Evolutionary conservation across 768 basidiomycete species (phyloP), one percentile per base, ranked within the genome.

Genomic region (Termitomyces sp.): DNA sequence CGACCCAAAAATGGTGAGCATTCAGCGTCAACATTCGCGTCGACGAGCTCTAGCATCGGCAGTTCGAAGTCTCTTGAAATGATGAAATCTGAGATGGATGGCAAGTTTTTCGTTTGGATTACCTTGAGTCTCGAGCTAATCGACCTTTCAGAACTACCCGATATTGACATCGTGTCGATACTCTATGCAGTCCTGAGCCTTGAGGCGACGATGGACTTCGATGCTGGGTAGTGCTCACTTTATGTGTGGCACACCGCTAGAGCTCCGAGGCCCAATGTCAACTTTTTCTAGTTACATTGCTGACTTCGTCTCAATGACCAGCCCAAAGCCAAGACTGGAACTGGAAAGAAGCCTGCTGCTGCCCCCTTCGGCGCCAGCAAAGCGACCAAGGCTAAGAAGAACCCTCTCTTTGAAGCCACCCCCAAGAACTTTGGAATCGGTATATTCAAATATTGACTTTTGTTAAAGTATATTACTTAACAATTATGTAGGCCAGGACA

Each of bases 361-460:
- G 89, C 92, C 14, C 91, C 92, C 45, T 87, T 86, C 66, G 88
- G 89, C 70, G 86, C 87, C 66, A 82, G 81, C 81, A 92, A 92
- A 77, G 61, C 78, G 35, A 71, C 80, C 63, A 92, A 94, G 77
- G 67, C 73, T 37, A 86, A 86, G 74, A 96, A 95, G 80, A 98
- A 98, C 82, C 96, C 96, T 66, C 85, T 98, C 65, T 97, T 98
- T 73, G 95, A 98, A 81, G 72, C 93, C 54, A 79, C 71, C 59
- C 84, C 94, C 66, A 91, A 89, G 75, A 95, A 95, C 82, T 98
- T 96, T 73, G 93, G 92, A 70, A 95, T 98, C 60, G 95, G 95
- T 97, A 61, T 10, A 83, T 71, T 31, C 10, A 34, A 23, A 17
- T 56, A n/a, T 8, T 43, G n/a, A n/a, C 0, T 43, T 56, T 44